A percentile compares a stretch with the other conserved stretches of the same genome.
Conservation (phyloP, 192 early-diverging fungal species). For the Mortierella hygrophila region DNA sequence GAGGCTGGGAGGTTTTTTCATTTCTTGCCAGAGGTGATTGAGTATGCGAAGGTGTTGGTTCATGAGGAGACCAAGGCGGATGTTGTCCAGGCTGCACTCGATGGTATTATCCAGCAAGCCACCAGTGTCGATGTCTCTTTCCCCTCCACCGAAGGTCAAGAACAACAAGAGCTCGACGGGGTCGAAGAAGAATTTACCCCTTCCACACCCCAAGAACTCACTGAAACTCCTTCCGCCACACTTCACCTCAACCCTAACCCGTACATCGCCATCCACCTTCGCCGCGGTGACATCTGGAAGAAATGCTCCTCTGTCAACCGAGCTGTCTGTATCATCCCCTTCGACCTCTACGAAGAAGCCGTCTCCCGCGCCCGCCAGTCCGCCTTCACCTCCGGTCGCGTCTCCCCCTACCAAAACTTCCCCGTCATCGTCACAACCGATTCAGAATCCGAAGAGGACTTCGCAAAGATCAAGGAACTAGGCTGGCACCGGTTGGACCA, state of each 20-base stretch:
- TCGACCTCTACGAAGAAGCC: slow-evolving; percentile 17
- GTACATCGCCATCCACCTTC: slow-evolving; percentile 21
- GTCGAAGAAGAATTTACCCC: neutral
- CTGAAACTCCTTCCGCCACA: neutral
- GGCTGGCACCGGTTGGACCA: slow-evolving; percentile 16
- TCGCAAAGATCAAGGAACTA: neutral
- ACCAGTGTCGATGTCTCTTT: neutral
- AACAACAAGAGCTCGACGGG: neutral
- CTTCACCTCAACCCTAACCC: neutral
- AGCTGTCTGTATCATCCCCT: neutral
- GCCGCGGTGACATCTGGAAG: slow-evolving; percentile 23
- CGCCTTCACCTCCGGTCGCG: neutral
- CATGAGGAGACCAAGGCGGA: neutral
- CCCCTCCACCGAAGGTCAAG: neutral
- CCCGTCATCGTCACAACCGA: slow-evolving; percentile 28
- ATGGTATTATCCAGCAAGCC: neutral
- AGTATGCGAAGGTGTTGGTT: neutral
- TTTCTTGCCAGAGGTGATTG: slow-evolving; percentile 15
- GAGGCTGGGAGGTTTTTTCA: slow-evolving; percentile 12
- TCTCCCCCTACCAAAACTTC: neutral
- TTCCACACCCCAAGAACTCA: neutral
- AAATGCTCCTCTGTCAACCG: neutral
- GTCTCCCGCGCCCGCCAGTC: neutral
- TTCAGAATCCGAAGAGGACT: neutral
- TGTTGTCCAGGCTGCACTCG: neutral